A percentile compares a stretch with the other conserved stretches of the same genome.
phyloP scores from a whole-genome alignment of 2,329 filamentous ascomycete species.

The Fusarium goolgardi region DNA sequence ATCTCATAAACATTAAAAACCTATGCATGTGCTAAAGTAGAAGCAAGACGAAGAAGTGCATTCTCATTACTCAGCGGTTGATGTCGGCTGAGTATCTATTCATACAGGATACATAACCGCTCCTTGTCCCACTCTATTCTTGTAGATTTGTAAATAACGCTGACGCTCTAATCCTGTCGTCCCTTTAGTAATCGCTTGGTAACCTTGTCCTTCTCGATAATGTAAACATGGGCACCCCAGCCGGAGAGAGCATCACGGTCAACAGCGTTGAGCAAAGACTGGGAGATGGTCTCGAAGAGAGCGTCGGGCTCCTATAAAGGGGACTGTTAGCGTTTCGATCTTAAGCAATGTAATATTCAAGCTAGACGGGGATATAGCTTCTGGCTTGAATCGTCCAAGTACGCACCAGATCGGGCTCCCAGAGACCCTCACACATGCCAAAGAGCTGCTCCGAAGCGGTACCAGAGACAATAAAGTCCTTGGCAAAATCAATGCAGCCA shows the following conservation, averaged over 20 bases:
- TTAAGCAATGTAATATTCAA: not conserved
- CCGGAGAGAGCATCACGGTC: constrained; percentile 96
- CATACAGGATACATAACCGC: constrained; percentile 50
- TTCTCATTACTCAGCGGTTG: constrained; percentile 46
- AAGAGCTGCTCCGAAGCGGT: constrained; percentile 98
- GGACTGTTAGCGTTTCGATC: constrained; percentile 32
- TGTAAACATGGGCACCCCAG: constrained; percentile 99
- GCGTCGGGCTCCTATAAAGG: constrained; percentile 77
- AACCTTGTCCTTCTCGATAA: constrained; percentile 99
- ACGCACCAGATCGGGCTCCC: constrained; percentile 95
- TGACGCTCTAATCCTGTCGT: constrained; percentile 79
- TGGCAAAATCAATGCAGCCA: constrained; percentile 98
- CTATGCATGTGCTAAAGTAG: not conserved
- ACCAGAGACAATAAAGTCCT: constrained; percentile 98
- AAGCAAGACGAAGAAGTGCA: constrained; percentile 30
- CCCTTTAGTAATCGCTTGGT: constrained; percentile 99
- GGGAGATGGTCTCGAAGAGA: constrained; percentile 98
- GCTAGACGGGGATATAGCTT: not conserved
- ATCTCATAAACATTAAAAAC: not conserved
- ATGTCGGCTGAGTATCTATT: constrained; percentile 50
- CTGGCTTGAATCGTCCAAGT: not conserved
- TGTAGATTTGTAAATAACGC: constrained; percentile 27
- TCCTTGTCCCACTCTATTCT: constrained; percentile 26
- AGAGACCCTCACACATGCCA: constrained; percentile 97
- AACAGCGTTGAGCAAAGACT: constrained; percentile 93